Evolutionary conservation across 1,284 basidiomycete genomes (phyloP), one percentile per base, ranked within the genome.

Genomic region (Lignosus rhinocerotis): DNA sequence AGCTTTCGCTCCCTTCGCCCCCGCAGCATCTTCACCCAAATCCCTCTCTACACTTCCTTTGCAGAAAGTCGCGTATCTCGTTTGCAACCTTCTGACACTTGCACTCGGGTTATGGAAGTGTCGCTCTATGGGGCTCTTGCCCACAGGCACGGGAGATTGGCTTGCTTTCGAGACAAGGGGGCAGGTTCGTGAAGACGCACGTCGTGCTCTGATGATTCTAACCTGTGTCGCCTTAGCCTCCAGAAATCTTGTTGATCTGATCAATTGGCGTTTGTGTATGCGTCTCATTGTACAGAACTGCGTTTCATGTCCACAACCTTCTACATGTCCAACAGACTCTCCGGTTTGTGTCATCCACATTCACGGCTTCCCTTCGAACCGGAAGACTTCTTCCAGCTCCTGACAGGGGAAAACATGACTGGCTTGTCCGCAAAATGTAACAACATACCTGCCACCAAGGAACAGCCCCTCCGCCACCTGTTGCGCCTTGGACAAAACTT

Each of bases 121-220:
- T 74, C 85, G 86, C 49, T 85, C 87, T 0, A 94, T 96, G 93
- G 94, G 94, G 2, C 78, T 96, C 54, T 74, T 96, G 31, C 94
- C 94, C 0, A 90, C 86, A 1, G 92, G 93, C 1, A 90, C 93
- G 0, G 92, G 90, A 3, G 94, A 96, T 75, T 96, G 94, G 93
- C 76, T 95, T 53, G 93, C 92, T 21, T 96, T 96, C 68, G 93
- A 96, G 76, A 89, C 85, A 3, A 78, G 93, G 67, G 85, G 84
- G 36, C 67, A 76, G 70, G 92, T 93, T 66, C 66, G 90, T 62
- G 8, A 36, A 36, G 41, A 45, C n/a, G 34, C 4, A 19, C 19
- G 12, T 19, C 10, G 33, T 30, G 58, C 56, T 3, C 19, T 10
- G 31, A 17, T 6, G 10, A 7, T 30, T 14, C 39, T 46, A 10